phyloP scores from a whole-genome alignment of 2,329 filamentous ascomycete species.

The Alternaria sp. region DNA sequence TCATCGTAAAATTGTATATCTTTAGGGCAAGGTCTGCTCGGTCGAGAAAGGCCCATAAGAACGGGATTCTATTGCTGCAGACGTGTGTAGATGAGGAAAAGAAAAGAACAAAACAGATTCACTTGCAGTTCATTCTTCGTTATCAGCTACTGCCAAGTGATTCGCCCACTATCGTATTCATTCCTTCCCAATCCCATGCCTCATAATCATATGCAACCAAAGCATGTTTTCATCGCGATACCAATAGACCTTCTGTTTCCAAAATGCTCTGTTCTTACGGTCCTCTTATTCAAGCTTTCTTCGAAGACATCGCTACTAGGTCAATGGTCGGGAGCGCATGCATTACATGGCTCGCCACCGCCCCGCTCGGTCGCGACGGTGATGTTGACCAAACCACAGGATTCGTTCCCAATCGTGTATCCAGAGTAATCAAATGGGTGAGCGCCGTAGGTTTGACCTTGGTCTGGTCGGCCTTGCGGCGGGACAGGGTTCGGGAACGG shows the following conservation, averaged over 20 bases:
- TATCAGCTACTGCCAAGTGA: not conserved
- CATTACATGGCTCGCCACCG: constrained; percentile 12
- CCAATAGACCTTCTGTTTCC: not conserved
- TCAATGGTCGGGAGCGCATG: constrained; percentile 13
- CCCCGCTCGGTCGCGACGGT: constrained; percentile 5
- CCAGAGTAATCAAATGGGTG: not conserved
- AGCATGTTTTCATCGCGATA: not conserved
- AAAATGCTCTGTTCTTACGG: not conserved
- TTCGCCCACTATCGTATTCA: not conserved
- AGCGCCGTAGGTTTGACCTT: not conserved
- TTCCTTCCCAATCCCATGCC: not conserved
- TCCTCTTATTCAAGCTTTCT: not conserved
- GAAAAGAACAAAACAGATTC: too few species aligned
- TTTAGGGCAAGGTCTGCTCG: not conserved
- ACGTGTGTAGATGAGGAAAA: too few species aligned
- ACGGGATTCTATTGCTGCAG: too few species aligned
- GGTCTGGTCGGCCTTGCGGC: constrained; percentile 28
- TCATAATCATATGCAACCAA: constrained; percentile 2
- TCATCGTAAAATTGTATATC: not conserved
- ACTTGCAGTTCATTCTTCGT: not conserved
- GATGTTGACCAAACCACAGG: constrained; percentile 13
- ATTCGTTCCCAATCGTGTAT: constrained; percentile 9
- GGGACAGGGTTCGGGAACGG: constrained; percentile 44
- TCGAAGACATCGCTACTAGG: not conserved
- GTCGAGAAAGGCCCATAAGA: too few species aligned